phyloP scores from a whole-genome alignment of 108 stramenopile genomes.

The Craspedostauros australis region DNA sequence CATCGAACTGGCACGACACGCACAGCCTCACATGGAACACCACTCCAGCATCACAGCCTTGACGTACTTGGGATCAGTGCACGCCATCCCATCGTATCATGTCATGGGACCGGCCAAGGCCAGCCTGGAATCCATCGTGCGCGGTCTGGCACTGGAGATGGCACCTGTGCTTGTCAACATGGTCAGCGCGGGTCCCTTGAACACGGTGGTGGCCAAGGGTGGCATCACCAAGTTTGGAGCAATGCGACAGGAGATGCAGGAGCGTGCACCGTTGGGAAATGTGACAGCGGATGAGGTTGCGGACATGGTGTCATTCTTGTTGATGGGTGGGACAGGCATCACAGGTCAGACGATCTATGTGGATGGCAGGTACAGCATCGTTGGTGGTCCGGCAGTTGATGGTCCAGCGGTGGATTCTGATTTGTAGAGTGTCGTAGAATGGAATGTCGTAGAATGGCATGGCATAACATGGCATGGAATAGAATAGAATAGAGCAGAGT shows the following conservation, averaged over 20 bases:
- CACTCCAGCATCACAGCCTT: constrained; percentile 39
- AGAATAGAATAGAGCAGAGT: too few relatives aligned
- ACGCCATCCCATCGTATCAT: constrained; percentile 52
- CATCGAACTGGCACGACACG: constrained; percentile 29
- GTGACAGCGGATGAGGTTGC: constrained; percentile 48
- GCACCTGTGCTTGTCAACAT: constrained; percentile 45
- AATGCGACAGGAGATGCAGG: constrained; percentile 26
- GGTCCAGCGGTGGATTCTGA: too few relatives aligned
- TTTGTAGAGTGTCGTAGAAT: too few relatives aligned
- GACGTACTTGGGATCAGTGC: constrained; percentile 49
- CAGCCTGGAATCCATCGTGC: constrained; percentile 37
- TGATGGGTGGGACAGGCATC: constrained; percentile 27
- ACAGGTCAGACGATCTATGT: constrained; percentile 57
- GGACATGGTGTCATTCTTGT: constrained; percentile 28
- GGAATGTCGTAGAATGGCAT: too few relatives aligned
- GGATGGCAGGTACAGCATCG: constrained; percentile 50
- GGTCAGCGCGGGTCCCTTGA: constrained; percentile 56
- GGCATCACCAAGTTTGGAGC: constrained; percentile 39
- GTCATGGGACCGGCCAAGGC: constrained; percentile 76
- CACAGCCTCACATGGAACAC: background rate
- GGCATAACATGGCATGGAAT: too few relatives aligned
- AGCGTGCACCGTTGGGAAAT: constrained; percentile 31
- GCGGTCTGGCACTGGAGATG: constrained; percentile 50
- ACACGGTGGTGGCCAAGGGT: constrained; percentile 48
- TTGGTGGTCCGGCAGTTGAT: constrained; percentile 25